A percentile compares a stretch with the other conserved stretches of the same genome.
These are phyloP conservation scores for Blakeslea trispora DNA, from an alignment of 371 early-diverging fungal species.

Conservation along the genomic window DNA sequence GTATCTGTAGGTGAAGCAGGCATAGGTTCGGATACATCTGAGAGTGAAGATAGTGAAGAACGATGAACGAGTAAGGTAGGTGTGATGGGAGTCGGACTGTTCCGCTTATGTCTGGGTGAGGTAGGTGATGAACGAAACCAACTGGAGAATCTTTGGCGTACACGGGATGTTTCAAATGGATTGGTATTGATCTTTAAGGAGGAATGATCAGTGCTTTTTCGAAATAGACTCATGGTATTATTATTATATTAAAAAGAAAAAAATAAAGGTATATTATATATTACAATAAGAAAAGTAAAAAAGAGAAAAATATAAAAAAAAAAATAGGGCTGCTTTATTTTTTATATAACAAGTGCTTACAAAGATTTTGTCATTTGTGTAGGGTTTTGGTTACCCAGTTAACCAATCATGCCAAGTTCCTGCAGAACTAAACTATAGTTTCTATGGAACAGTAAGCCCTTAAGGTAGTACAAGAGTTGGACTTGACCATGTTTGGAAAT, in stretches of 20 bases:
- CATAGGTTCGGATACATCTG: conserved; percentile 16
- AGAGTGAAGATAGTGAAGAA: conserved; percentile 3
- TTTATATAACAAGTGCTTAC: too few species aligned
- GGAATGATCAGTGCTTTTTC: not conserved
- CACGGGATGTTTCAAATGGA: conserved; percentile 4
- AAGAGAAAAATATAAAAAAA: too few species aligned
- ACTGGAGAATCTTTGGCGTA: conserved; percentile 22
- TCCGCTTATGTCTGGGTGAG: conserved; percentile 3
- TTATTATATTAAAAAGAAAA: not conserved
- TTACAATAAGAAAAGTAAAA: not conserved
- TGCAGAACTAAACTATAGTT: too few species aligned
- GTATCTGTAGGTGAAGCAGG: conserved; percentile 18
- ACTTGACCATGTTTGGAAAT: too few species aligned
- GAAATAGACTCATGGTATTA: not conserved
- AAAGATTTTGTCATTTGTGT: too few species aligned
- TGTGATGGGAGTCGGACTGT: not conserved
- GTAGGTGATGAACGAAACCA: conserved; percentile 19
- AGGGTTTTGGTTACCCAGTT: too few species aligned
- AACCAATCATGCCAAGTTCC: too few species aligned
- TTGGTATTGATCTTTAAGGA: not conserved
- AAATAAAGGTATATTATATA: not conserved
- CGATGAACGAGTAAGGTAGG: conserved; percentile 3
- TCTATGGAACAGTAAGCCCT: too few species aligned
- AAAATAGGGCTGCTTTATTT: too few species aligned
- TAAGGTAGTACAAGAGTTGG: too few species aligned